Evolutionary conservation across 2,329 filamentous ascomycete species (phyloP).

Genomic region (Volutella citrinella): DNA sequence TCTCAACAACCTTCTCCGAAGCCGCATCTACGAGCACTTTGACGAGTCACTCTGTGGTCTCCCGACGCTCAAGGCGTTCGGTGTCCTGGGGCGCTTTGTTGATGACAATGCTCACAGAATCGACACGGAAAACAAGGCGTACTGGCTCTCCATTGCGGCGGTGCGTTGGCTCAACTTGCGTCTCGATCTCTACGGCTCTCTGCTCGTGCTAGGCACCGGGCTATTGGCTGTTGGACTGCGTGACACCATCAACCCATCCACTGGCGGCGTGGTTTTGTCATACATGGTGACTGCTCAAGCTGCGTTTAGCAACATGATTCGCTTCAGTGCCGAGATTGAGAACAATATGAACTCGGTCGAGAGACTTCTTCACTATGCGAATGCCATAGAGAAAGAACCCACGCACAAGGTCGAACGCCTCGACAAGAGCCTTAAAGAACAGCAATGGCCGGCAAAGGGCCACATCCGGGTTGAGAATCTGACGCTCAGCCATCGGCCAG

Average conservation of each 20-base stretch:
- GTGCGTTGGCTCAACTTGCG: slow-evolving; percentile 66
- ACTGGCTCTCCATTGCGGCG: slow-evolving; percentile 65
- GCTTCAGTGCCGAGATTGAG: slow-evolving; percentile 52
- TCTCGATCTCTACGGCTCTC: slow-evolving; percentile 58
- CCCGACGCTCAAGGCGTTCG: slow-evolving; percentile 86
- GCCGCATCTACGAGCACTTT: slow-evolving; percentile 87
- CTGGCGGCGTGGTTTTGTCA: slow-evolving; percentile 60
- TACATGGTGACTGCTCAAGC: slow-evolving; percentile 54
- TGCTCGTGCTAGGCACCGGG: slow-evolving; percentile 60
- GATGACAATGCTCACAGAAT: slow-evolving; percentile 77
- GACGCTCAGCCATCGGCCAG: slow-evolving; percentile 74
- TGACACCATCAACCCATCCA: slow-evolving; percentile 28
- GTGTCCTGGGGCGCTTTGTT: slow-evolving; percentile 80
- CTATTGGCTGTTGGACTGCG: slow-evolving; percentile 43
- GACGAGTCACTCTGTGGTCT: slow-evolving; percentile 85
- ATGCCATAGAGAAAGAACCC: slow-evolving; percentile 87
- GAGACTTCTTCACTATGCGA: slow-evolving; percentile 82
- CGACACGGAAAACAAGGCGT: slow-evolving; percentile 72
- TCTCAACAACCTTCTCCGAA: slow-evolving; percentile 80
- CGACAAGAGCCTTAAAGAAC: slow-evolving; percentile 1
- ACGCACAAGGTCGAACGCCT: no score
- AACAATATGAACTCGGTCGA: slow-evolving; percentile 97
- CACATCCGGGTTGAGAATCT: slow-evolving; percentile 78
- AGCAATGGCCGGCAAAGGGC: slow-evolving; percentile 70
- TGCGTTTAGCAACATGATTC: slow-evolving; percentile 63